Base-by-base conservation (phyloP, 768 basidiomycete species). In the Xerocomellus amylosporus region DNA sequence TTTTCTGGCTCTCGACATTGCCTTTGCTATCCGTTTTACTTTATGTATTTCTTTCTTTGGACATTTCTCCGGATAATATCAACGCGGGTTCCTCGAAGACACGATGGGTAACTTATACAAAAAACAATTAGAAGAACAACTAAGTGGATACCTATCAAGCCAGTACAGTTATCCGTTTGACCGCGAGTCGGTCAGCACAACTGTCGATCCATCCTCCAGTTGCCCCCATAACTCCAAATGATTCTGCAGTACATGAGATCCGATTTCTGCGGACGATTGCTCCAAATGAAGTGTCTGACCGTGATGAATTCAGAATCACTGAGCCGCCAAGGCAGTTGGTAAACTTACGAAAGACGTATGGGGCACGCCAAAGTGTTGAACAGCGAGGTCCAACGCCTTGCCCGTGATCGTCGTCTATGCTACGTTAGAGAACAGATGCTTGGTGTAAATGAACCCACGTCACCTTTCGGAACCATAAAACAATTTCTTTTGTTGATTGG, bases 381-480 rank as follows among this genome's bases (percentile, higher is more conserved):
- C 72, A 42, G 81, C 65, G 38, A 83, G 63, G 62, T 90, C 89
- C 39, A 90, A 70, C 10, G 80, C 87, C 60, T 74, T 82, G 1
- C 89, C 89, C 10, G 81, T 75, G 12, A 78, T 67, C 14, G 82
- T 65, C 8, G 75, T 74, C 87, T 90, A 56, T 33, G 37, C 41
- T 33, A 40, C 13, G 42, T 60, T 52, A 59, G 53, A 51, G 13
- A 44, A 38, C 5, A 34, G 40, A 53, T 28, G 13, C 3, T 19
- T 22, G 44, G 36, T 28, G 31, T 14, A 17, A 47, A 49, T 12
- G n/a, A 47, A 50, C 19, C 26, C 8, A 39, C 12, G 33, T 58
- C 62, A 88, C 90, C 79, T 88, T 90, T 46, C 77, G 74, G 51
- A 88, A 80, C 90, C 90, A 93, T 46, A 90, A 78, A 8, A 77